Base-by-base conservation (phyloP, 2,329 filamentous ascomycete genomes). In the Phaeoacremonium minimum region DNA sequence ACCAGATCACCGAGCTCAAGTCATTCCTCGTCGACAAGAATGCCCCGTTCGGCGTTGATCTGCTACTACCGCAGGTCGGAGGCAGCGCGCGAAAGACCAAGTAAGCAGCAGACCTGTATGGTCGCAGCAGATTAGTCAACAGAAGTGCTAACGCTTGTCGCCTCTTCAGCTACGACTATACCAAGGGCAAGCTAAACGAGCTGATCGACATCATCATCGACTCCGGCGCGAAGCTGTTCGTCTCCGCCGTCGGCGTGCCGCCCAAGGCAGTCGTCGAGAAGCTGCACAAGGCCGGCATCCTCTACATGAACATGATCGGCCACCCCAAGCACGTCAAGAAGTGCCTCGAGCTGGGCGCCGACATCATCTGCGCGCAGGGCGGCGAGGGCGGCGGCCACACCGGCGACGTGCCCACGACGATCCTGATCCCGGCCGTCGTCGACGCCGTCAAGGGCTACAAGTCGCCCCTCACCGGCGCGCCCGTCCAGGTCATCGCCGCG, bases 241-340 rank as follows among this genome's bases (percentile, higher is more conserved):
- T 98, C 53, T 96, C 87, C 35, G 93, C 93, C 54, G 89, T 98
- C 60, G 93, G 93, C 55, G 85, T 97, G 17, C 90, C 93, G 30
- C 88, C 93, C 49, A 87, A 87, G 67, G 71, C 77, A 50, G 83
- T 96, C 41, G 89, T 98, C 55, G 89, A 97, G 48, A 85, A 79
- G 59, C 81, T 98, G 32, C 93, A 98, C 77, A 77, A 80, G 57
- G 71, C 80, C 55, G 90, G 90, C 49, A 78, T 98, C 50, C 76
- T 95, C 49, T 95, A 94, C 77, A 97, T 97, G 93, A 98, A 98
- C 83, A 98, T 98, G 93, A 90, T 98, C 61, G 93, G 93, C 49
- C 93, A 98, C 76, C 91, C 93, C 58, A 98, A 98, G 82, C 93
- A 98, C 71, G 91, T 95, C 46, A 78, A 88, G 68, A 98, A 97